Conservation (phyloP, 257 asterid species). For the Solanum habrochaites region DNA sequence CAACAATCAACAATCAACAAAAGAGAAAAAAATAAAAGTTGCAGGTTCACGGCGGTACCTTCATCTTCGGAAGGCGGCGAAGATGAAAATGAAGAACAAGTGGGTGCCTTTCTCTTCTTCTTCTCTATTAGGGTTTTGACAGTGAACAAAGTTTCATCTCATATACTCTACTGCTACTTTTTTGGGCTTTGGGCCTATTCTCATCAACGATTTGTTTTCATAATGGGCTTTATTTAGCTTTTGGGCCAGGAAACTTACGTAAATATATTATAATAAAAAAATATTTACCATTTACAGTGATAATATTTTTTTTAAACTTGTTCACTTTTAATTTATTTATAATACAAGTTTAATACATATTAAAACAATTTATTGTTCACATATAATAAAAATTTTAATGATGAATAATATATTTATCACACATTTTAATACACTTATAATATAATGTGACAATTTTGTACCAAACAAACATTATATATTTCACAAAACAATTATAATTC, state of each 20-base stretch:
- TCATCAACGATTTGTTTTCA: neutral
- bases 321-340: no score
- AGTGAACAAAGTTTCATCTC: neutral
- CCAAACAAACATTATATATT: no score
- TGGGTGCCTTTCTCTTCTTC: neutral
- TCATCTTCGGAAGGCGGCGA: conserved; percentile 1
- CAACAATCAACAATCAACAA: neutral
- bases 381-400: no score
- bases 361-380: no score
- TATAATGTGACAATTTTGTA: rapidly evolving
- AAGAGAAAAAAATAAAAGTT: neutral
- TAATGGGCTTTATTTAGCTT: neutral
- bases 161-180: neutral
- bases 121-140: neutral
- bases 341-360: no score
- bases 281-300: no score
- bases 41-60: neutral
- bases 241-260: neutral
- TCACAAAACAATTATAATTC: no score
- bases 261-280: no score
- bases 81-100: neutral
- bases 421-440: no score
- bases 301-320: no score
- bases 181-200: neutral
- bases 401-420: no score